These are phyloP conservation scores for Diaporthe citrichinensis DNA, from an alignment of 2,329 filamentous ascomycete species.

Conservation along the genomic window DNA sequence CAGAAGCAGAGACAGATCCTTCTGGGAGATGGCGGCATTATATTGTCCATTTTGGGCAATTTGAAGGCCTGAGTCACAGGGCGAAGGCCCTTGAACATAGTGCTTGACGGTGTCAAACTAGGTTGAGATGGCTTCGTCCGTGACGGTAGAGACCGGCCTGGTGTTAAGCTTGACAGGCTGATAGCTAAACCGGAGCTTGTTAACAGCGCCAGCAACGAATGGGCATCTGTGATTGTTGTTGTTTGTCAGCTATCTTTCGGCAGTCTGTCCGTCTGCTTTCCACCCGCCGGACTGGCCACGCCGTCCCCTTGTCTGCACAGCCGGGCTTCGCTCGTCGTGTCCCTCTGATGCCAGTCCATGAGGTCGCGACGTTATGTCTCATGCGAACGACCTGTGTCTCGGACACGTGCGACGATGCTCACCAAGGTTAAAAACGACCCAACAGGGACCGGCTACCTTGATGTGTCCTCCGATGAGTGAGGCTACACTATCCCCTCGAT, in stretches of 20 bases:
- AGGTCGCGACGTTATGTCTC: background rate
- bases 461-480: background rate
- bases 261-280: background rate
- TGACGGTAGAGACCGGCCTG: too few species aligned
- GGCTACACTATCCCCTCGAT: background rate
- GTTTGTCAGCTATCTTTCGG: background rate
- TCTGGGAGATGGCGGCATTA: too few species aligned
- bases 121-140: too few species aligned
- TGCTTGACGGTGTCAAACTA: too few species aligned
- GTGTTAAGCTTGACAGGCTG: too few species aligned
- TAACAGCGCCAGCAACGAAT: too few species aligned
- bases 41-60: too few species aligned
- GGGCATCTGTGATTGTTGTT: background rate
- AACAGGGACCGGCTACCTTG: too few species aligned
- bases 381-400: background rate
- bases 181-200: too few species aligned
- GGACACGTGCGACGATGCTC: conserved; percentile 3
- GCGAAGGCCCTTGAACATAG: too few species aligned
- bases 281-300: background rate
- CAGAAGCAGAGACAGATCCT: too few species aligned
- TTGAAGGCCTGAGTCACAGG: too few species aligned
- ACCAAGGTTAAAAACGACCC: background rate
- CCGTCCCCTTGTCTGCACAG: background rate
- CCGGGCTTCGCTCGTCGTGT: background rate
- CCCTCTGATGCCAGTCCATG: background rate